Evolutionary conservation across 257 asterid species (phyloP).

Genomic region (Rubia yunnanensis): DNA sequence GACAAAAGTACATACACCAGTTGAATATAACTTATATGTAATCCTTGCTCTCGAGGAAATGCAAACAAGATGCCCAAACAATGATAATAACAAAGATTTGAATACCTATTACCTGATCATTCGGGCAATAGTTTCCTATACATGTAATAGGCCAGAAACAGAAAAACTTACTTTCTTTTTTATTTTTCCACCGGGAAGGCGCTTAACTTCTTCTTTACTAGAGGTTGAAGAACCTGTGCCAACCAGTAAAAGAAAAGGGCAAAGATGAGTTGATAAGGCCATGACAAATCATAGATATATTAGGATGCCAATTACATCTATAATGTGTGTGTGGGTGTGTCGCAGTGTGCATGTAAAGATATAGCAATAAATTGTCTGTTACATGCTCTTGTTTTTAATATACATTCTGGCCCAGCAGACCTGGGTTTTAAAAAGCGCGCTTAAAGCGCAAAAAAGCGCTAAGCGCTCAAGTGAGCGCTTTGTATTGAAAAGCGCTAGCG

Average conservation of each 20-base stretch:
- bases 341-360: too few relatives aligned
- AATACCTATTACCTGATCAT: background rate
- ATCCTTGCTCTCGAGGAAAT: background rate
- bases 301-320: background rate
- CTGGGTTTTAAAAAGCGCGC: too few relatives aligned
- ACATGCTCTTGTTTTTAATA: background rate
- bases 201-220: slow-evolving; percentile 81
- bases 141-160: background rate
- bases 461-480: background rate
- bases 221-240: slow-evolving; percentile 74
- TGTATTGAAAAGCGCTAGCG: too few relatives aligned
- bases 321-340: background rate
- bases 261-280: slow-evolving; percentile 5
- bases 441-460: too few relatives aligned
- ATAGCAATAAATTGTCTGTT: too few relatives aligned
- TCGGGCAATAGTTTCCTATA: background rate
- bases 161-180: slow-evolving; percentile 71
- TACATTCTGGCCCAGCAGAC: too few relatives aligned
- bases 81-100: background rate
- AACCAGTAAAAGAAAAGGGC: slow-evolving; percentile 16
- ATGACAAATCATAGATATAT: slow-evolving; percentile 7
- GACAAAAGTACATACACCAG: background rate
- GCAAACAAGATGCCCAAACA: background rate
- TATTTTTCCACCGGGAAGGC: slow-evolving; percentile 94
- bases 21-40: background rate